Evolutionary conservation across 2,329 filamentous ascomycete genomes (phyloP).

Genomic region (Trichophyton benhamiae): DNA sequence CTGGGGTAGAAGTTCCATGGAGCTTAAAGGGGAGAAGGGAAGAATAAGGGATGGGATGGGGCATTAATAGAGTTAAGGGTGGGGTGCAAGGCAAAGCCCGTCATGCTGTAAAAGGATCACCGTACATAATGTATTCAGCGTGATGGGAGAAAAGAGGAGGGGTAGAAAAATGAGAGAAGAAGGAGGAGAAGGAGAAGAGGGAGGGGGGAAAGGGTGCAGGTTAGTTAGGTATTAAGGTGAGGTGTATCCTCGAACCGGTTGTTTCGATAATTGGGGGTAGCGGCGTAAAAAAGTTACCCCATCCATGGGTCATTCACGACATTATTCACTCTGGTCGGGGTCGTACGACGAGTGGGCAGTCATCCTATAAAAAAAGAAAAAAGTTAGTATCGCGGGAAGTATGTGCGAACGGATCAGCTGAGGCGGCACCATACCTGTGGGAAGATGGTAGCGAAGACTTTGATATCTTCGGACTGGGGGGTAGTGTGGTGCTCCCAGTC

Average conservation of each 20-base stretch:
- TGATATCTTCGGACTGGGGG: conserved; percentile 77
- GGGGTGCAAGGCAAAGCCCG: not conserved
- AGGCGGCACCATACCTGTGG: conserved; percentile 57
- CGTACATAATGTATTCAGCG: not conserved
- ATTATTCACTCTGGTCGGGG: conserved; percentile 26
- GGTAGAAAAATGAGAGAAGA: not conserved
- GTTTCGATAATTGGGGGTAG: not conserved
- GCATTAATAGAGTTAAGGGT: not conserved
- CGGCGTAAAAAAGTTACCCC: not conserved
- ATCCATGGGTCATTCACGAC: not conserved
- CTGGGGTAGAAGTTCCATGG: not conserved
- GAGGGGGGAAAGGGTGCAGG: conserved; percentile 6
- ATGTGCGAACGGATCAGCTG: conserved; percentile 12
- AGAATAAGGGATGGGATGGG: not conserved
- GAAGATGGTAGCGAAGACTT: conserved; percentile 97
- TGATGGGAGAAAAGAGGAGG: not conserved
- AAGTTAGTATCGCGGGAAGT: conserved; percentile 1
- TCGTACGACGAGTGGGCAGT: conserved; percentile 66
- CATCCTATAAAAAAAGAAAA: conserved; percentile 45
- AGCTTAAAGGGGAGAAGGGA: not conserved
- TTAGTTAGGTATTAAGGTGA: conserved; percentile 12
- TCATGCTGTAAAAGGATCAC: conserved; percentile 3
- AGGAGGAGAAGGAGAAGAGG: conserved; percentile 10
- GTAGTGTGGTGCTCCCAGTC: conserved; percentile 88
- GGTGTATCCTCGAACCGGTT: not conserved